Evolutionary conservation across 2,329 filamentous ascomycete genomes (phyloP).

Genomic region (Ophiosphaerella herpotricha): DNA sequence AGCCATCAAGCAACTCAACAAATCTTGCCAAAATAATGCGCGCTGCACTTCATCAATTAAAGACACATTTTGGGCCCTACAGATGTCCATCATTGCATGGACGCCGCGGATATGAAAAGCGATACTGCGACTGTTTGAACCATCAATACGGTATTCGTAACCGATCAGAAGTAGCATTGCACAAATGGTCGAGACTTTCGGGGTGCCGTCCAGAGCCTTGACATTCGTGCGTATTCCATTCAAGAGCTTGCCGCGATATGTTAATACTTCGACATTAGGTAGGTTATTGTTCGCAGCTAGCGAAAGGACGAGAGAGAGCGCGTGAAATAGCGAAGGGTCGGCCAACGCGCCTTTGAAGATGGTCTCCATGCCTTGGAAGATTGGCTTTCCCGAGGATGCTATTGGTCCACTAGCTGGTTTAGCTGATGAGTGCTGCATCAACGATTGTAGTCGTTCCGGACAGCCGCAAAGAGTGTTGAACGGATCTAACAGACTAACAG

Average conservation of each 20-base stretch:
- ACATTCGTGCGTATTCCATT: constrained; percentile 10
- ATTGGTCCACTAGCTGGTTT: constrained; percentile 16
- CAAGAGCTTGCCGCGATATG: constrained; percentile 17
- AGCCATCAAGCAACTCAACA: constrained; percentile 18
- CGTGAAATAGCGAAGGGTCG: constrained; percentile 22
- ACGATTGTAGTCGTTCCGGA: constrained; percentile 13
- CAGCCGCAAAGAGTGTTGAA: constrained; percentile 15
- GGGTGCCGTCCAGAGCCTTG: constrained; percentile 3
- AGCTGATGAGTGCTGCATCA: constrained; percentile 16
- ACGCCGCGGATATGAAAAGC: constrained; percentile 14
- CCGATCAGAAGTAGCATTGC: constrained; percentile 25
- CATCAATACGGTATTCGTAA: constrained; percentile 19
- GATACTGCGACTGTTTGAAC: constrained; percentile 11
- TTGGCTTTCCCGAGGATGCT: constrained; percentile 11
- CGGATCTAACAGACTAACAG: constrained; percentile 14
- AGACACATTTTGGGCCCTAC: constrained; percentile 1
- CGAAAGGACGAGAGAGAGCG: constrained; percentile 18
- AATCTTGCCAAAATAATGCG: constrained; percentile 23
- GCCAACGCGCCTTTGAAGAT: constrained; percentile 19
- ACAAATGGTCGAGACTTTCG: constrained; percentile 15
- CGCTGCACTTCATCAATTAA: constrained; percentile 11
- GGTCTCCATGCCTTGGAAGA: constrained; percentile 20
- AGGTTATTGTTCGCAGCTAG: constrained; percentile 18
- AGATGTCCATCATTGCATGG: constrained; percentile 11
- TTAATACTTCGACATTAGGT: constrained; percentile 15